These are phyloP conservation scores for Alternaria metachromatica DNA, from an alignment of 2,329 filamentous ascomycete species.

Conservation along the genomic window DNA sequence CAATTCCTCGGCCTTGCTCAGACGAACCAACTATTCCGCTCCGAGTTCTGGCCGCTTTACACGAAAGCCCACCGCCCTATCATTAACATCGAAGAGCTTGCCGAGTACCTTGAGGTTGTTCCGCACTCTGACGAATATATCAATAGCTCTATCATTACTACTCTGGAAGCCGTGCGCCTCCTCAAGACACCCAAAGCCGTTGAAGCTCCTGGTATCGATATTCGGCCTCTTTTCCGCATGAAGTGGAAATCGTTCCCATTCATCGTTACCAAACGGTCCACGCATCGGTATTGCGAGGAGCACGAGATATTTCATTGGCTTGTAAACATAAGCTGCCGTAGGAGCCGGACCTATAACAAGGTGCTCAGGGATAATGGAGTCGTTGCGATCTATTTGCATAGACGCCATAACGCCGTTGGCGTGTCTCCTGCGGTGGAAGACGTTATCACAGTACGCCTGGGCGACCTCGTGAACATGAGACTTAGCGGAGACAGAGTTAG, in stretches of 20 bases:
- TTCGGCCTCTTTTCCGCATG: neutral
- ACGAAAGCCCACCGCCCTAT: neutral
- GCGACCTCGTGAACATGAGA: neutral
- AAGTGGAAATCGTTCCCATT: neutral
- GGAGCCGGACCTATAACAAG: neutral
- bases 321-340: neutral
- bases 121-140: neutral
- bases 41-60: neutral
- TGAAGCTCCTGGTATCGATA: neutral
- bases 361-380: neutral
- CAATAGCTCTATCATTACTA: neutral
- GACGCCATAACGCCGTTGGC: neutral
- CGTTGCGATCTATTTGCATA: neutral
- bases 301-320: neutral
- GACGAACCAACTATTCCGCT: neutral
- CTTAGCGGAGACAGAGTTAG: neutral
- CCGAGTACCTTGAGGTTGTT: neutral
- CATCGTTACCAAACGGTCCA: neutral
- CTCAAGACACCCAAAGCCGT: neutral
- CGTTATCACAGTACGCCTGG: neutral
- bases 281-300: neutral
- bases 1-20: neutral
- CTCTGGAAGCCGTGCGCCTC: neutral
- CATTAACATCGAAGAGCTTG: neutral
- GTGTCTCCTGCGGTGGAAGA: neutral